Percentiles rank a stretch among this genome's conserved stretches.
Conservation (phyloP, 495 filamentous ascomycete genomes). For the Cairneyella variabilis region DNA sequence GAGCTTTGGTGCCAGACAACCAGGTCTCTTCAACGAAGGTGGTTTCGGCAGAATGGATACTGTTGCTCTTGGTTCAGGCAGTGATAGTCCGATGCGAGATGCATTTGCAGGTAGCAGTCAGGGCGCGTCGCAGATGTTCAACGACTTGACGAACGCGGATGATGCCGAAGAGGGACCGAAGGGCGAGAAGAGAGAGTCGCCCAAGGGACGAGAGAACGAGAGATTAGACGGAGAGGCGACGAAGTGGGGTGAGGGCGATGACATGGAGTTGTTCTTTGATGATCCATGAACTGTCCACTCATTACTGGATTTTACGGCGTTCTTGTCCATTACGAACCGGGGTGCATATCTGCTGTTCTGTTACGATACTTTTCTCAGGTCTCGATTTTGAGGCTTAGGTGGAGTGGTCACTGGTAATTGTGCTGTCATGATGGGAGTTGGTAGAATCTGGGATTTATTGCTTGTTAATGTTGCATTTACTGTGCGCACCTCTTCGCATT, state of each 20-base stretch:
- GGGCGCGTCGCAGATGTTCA: constrained; percentile 48
- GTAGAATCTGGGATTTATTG: too few relatives aligned
- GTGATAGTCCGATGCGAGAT: constrained; percentile 23
- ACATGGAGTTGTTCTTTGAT: constrained; percentile 23
- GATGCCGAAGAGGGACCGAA: constrained; percentile 34
- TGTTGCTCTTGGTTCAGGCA: constrained; percentile 9
- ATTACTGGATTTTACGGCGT: too few relatives aligned
- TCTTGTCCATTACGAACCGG: too few relatives aligned
- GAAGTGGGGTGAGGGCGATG: constrained; percentile 22
- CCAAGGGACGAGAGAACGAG: constrained; percentile 8
- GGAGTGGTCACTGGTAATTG: too few relatives aligned
- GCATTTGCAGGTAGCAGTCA: constrained; percentile 29
- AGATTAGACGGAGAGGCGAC: too few relatives aligned
- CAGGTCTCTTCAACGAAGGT: constrained; percentile 22
- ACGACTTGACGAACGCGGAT: constrained; percentile 46
- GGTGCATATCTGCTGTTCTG: too few relatives aligned
- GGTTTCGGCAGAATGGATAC: constrained; percentile 25
- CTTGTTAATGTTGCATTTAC: too few relatives aligned
- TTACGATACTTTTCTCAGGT: too few relatives aligned
- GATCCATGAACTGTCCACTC: too few relatives aligned
- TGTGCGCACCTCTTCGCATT: too few relatives aligned
- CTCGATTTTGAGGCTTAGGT: too few relatives aligned
- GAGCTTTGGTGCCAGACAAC: constrained; percentile 13
- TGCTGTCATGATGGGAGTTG: too few relatives aligned
- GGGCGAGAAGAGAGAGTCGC: constrained; percentile 3